Percentiles rank a stretch among this genome's conserved stretches.
phyloP scores from a whole-genome alignment of 2,329 filamentous ascomycete species.

The Aspergillus caelatus region DNA sequence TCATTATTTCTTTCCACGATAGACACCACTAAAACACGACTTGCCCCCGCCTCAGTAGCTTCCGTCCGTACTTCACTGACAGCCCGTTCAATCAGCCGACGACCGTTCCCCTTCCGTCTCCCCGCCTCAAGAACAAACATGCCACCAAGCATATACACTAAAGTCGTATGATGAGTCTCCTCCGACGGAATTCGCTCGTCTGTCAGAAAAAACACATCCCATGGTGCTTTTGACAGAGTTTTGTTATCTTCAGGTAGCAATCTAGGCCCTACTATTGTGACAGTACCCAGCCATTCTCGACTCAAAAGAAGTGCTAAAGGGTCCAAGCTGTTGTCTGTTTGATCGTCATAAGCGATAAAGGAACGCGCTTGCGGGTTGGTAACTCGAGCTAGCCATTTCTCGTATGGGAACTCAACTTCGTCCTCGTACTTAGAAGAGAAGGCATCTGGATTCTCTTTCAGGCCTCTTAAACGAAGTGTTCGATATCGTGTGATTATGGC shows the following conservation, averaged over 20 bases:
- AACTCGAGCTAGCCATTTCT: slow-evolving; percentile 8
- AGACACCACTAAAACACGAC: not conserved
- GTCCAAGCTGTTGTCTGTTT: not conserved
- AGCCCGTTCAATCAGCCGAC: slow-evolving; percentile 6
- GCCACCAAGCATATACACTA: slow-evolving; percentile 6
- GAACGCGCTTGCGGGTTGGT: slow-evolving; percentile 4
- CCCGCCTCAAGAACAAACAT: slow-evolving; percentile 1
- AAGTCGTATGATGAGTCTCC: not conserved
- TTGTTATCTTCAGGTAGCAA: not conserved
- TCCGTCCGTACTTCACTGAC: not conserved
- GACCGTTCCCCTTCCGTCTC: not conserved
- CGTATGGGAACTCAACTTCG: slow-evolving; percentile 2
- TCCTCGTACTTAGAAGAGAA: slow-evolving; percentile 9
- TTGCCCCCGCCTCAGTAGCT: not conserved
- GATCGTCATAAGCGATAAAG: not conserved
- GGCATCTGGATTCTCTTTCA: slow-evolving; percentile 6
- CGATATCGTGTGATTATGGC: slow-evolving; percentile 5
- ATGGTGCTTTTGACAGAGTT: not conserved
- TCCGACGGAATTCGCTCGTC: not conserved
- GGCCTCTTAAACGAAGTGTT: slow-evolving; percentile 4
- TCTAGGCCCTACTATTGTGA: slow-evolving; percentile 4
- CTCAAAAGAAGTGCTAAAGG: not conserved
- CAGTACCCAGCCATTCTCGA: slow-evolving; percentile 4
- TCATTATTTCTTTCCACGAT: slow-evolving; percentile 3
- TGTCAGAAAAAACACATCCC: not conserved